These are phyloP conservation scores for Taphrina wiesneri DNA, from an alignment of 1,139 yeast species.

Conservation along the genomic window DNA sequence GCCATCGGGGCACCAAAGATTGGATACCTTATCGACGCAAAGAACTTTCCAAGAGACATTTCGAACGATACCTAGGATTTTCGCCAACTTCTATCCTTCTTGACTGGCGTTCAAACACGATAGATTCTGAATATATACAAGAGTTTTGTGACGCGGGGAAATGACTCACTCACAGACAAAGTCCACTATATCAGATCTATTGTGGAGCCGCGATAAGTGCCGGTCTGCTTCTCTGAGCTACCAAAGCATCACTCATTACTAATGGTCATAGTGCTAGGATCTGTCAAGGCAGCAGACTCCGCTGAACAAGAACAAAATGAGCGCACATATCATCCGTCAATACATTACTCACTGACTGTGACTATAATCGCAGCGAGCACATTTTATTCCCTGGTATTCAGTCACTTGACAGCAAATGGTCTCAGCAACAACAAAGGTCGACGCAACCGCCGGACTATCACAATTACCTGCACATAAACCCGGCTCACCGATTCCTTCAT, in stretches of 20 bases:
- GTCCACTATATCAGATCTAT: neutral
- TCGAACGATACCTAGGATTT: neutral
- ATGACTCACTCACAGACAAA: neutral
- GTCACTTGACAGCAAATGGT: too few relatives aligned
- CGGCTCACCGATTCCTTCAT: conserved; percentile 11
- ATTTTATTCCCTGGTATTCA: too few relatives aligned
- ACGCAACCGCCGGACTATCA: neutral
- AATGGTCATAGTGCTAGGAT: neutral
- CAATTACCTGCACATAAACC: neutral
- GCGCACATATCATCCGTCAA: too few relatives aligned
- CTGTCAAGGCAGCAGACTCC: neutral
- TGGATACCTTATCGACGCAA: conserved; percentile 34
- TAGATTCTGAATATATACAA: too few relatives aligned
- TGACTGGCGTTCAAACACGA: too few relatives aligned
- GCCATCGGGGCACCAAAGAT: conserved; percentile 38
- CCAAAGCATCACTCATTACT: neutral
- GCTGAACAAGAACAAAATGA: too few relatives aligned
- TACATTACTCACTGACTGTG: too few relatives aligned
- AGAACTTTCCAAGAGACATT: conserved; percentile 5
- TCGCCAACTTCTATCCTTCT: too few relatives aligned
- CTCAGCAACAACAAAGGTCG: neutral
- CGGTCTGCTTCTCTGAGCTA: neutral
- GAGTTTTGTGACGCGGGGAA: neutral
- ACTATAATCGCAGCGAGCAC: too few relatives aligned
- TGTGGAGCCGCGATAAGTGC: neutral